Percentiles rank a stretch among this genome's conserved stretches.
phyloP scores from a whole-genome alignment of 2,329 filamentous ascomycete species.

The Monosporascus ibericus region DNA sequence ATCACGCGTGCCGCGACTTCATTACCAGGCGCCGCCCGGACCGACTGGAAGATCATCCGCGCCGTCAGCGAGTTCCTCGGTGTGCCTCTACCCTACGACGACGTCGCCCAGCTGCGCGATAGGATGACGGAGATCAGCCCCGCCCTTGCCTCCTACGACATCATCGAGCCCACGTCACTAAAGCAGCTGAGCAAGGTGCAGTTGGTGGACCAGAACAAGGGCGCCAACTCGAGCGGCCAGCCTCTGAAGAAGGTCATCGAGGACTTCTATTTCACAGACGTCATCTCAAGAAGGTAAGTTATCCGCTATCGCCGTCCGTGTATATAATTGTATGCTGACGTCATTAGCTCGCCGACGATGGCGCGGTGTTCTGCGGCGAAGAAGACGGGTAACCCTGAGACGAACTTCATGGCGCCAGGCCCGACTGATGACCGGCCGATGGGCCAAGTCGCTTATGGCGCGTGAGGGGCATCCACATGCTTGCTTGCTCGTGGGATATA shows the following conservation, averaged over 20 bases:
- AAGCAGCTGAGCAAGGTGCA: conserved; percentile 82
- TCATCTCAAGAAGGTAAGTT: conserved; percentile 86
- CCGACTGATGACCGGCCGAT: conserved; percentile 56
- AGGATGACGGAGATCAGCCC: conserved; percentile 95
- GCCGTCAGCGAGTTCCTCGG: conserved; percentile 88
- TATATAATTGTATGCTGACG: conserved; percentile 11
- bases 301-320: conserved; percentile 1
- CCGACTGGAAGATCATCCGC: conserved; percentile 98
- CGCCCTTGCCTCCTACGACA: conserved; percentile 80
- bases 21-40: conserved; percentile 80
- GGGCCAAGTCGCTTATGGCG: conserved; percentile 56
- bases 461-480: conserved; percentile 27
- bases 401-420: conserved; percentile 72
- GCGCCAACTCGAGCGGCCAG: conserved; percentile 62
- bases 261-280: conserved; percentile 98
- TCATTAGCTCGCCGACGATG: conserved; percentile 88
- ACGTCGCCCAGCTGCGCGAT: conserved; percentile 81
- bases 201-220: conserved; percentile 94
- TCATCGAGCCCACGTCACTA: conserved; percentile 76
- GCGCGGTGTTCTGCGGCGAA: conserved; percentile 93
- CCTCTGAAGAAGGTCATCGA: conserved; percentile 81
- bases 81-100: conserved; percentile 83
- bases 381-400: conserved; percentile 70
- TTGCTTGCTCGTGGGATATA: not conserved
- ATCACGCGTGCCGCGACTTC: conserved; percentile 86